Conservation (phyloP, 176 grass and related monocot genomes). For the Pontederia paniculata region DNA sequence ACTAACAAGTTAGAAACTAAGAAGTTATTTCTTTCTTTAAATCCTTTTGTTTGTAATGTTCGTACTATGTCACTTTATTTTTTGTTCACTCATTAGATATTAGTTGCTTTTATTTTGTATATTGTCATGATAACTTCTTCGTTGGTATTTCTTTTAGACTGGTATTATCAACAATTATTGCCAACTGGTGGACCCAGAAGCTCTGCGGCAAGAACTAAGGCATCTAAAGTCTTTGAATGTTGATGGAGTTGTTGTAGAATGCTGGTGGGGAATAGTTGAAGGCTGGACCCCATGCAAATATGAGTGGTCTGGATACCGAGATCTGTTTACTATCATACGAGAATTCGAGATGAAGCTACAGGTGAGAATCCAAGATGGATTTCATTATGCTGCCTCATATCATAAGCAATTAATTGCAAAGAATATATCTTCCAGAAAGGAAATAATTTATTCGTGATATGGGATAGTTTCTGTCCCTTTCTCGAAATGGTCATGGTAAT, state of each 20-base stretch:
- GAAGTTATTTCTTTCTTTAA: not conserved
- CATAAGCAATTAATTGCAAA: too few species aligned
- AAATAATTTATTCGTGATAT: too few species aligned
- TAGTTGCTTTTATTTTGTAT: constrained; percentile 2
- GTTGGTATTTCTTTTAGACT: constrained; percentile 33
- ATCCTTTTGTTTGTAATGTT: not conserved
- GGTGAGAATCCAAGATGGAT: constrained; percentile 30
- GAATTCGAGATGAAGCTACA: constrained; percentile 86
- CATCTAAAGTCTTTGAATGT: constrained; percentile 75
- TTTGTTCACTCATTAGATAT: not conserved
- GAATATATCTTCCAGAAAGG: too few species aligned
- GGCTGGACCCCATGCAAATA: constrained; percentile 83
- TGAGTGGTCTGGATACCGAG: constrained; percentile 87
- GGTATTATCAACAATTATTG: constrained; percentile 74
- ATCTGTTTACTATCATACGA: constrained; percentile 87
- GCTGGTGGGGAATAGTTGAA: constrained; percentile 96
- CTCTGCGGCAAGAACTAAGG: constrained; percentile 58
- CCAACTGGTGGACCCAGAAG: constrained; percentile 59
- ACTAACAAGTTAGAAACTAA: not conserved
- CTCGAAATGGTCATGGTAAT: too few species aligned
- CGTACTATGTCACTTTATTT: too few species aligned
- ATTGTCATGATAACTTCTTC: not conserved
- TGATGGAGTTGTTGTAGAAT: constrained; percentile 78
- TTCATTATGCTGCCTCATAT: not conserved
- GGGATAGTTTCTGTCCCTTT: too few species aligned